These are phyloP conservation scores for Penicillium janthinellum DNA, from an alignment of 2,329 filamentous ascomycete genomes.

Conservation along the genomic window DNA sequence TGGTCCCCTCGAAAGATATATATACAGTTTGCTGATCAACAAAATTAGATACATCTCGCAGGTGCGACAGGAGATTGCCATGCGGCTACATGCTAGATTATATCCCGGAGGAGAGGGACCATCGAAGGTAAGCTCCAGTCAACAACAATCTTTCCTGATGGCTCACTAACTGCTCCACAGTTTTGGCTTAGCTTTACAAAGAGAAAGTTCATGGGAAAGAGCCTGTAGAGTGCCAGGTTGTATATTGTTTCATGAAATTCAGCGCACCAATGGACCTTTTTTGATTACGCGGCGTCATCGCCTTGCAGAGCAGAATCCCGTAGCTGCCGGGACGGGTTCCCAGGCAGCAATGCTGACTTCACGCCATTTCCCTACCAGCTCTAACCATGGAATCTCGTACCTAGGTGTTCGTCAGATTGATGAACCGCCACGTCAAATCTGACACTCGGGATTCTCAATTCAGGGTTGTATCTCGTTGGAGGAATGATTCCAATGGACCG, in stretches of 20 bases:
- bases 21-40: neutral
- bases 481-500: neutral
- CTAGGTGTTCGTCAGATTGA: neutral
- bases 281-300: slow-evolving; percentile 14
- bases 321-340: slow-evolving; percentile 16
- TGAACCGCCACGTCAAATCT: neutral
- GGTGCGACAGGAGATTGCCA: slow-evolving; percentile 87
- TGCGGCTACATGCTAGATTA: slow-evolving; percentile 78
- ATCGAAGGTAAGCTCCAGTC: slow-evolving; percentile 55
- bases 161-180: slow-evolving; percentile 54
- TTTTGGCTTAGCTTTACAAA: slow-evolving; percentile 99
- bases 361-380: neutral
- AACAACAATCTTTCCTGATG: neutral
- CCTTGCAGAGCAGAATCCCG: neutral
- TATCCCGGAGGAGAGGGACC: slow-evolving; percentile 74
- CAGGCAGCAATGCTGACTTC: slow-evolving; percentile 10
- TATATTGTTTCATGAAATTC: slow-evolving; percentile 32
- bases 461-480: too few species aligned
- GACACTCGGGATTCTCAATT: neutral
- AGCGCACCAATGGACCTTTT: slow-evolving; percentile 28
- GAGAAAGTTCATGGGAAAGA: slow-evolving; percentile 99
- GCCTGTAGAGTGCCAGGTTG: slow-evolving; percentile 57
- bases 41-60: slow-evolving; percentile 66
- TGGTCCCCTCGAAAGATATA: neutral
- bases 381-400: neutral